phyloP scores from a whole-genome alignment of 495 filamentous ascomycete species.

The Podospora australis region DNA sequence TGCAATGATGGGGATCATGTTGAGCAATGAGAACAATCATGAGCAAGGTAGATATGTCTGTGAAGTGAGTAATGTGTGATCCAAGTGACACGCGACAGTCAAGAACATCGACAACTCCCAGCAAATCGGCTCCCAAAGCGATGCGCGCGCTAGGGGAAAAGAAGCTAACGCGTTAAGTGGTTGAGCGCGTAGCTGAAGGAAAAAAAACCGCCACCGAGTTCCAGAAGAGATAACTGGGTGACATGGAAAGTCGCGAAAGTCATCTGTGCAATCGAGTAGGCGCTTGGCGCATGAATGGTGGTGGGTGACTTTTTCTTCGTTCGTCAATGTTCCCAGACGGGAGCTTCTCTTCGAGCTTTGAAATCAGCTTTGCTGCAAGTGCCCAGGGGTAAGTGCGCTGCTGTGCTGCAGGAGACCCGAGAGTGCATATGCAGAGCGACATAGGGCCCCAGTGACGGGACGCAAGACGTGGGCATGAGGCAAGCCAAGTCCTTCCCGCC shows the following conservation, averaged over 20 bases:
- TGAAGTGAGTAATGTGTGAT: background rate
- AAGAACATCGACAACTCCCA: too few species aligned
- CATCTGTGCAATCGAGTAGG: background rate
- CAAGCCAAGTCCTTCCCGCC: too few species aligned
- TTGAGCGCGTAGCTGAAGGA: background rate
- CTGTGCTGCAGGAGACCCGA: background rate
- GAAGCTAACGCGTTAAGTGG: background rate
- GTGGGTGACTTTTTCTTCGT: too few species aligned
- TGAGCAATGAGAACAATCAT: too few species aligned
- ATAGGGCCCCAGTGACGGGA: background rate
- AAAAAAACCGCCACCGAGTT: constrained; percentile 1
- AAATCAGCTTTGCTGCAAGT: background rate
- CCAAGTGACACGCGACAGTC: too few species aligned
- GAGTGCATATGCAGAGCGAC: background rate
- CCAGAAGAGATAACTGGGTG: constrained; percentile 1
- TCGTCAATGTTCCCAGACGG: too few species aligned
- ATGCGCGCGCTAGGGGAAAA: constrained; percentile 10
- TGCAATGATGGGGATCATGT: too few species aligned
- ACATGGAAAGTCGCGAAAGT: too few species aligned
- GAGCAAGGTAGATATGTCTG: background rate
- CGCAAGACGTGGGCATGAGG: too few species aligned
- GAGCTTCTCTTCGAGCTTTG: background rate
- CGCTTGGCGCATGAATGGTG: background rate
- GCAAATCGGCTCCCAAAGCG: constrained; percentile 11
- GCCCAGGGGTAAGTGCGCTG: background rate